Evolutionary conservation across 805 yeast species (phyloP).

Genomic region (Candida ulmi): DNA sequence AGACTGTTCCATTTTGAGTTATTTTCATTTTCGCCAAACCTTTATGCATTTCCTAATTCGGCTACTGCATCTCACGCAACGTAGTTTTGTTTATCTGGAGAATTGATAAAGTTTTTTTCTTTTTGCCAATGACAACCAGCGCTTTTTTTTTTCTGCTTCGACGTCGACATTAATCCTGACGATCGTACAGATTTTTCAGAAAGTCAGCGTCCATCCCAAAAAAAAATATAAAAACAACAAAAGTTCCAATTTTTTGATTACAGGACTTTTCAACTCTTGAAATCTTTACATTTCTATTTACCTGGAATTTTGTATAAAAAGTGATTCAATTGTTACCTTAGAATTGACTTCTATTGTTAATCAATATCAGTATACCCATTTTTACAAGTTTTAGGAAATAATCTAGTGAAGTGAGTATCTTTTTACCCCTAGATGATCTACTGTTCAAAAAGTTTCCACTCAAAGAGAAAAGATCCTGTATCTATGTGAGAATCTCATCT

Average conservation of each 20-base stretch:
- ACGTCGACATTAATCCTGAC: not conserved
- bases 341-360: conserved; percentile 3
- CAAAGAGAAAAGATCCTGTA: too few relatives aligned
- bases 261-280: not conserved
- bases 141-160: not conserved
- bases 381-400: conserved; percentile 7
- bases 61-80: not conserved
- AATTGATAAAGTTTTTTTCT: conserved; percentile 7
- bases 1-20: not conserved
- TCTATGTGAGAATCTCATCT: too few relatives aligned
- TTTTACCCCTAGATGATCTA: not conserved
- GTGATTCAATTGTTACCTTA: conserved; percentile 1
- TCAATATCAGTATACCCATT: conserved; percentile 3
- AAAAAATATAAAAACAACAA: not conserved
- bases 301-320: conserved; percentile 4
- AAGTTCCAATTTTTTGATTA: not conserved
- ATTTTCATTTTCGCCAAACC: not conserved
- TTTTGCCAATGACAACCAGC: conserved; percentile 7
- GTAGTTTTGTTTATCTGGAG: not conserved
- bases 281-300: conserved; percentile 3
- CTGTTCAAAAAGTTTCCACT: too few relatives aligned
- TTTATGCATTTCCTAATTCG: not conserved
- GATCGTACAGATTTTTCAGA: not conserved
- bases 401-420: conserved; percentile 9
- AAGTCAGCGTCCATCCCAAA: not conserved